Evolutionary conservation across 768 basidiomycete species (phyloP), one percentile per base, ranked within the genome.

Genomic region (Podaxis rugospora): DNA sequence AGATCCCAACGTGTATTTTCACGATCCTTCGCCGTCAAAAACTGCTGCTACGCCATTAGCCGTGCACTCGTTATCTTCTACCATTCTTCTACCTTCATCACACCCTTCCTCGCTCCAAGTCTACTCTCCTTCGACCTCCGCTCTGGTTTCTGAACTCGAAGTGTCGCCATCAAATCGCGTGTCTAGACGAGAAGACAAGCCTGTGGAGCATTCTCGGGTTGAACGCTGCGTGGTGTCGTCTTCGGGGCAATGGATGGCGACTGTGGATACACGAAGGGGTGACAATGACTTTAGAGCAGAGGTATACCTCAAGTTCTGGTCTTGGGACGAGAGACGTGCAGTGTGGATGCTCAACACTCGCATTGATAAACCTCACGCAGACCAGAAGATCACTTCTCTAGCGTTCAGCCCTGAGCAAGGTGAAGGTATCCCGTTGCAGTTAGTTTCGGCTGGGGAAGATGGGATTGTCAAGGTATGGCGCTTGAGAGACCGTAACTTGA

Each of bases 21-120:
- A 69, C 55, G 67, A 68, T 53, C 69, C 74, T 3, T 74, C 76
- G 21, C 70, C 78, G 3, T 80, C 82, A 35, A 77, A 73, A 60
- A 65, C 73, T n/a, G 69, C 69, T 6, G 63, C 74, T 5, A 75
- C 81, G 21, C 95, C 93, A 13, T 82, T 97, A 27, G 88, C 90
- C 5, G 78, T 91, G 46, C 95, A 98, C 71, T 74, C 80, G 2
- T 74, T 76, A 4, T 88, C 93, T 3, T 83, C 87, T 32, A 86
- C 92, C 4, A 77, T 98, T 62, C 81, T 98, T 65, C 80, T 98
- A 14, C 93, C 94, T 0, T 94, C 96, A 2, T 95, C 95, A 0
- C 95, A 99, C 69, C 91, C 94, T 0, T 95, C 95, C 2, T 92
- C 94, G n/a, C 78, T 99, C 42, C 96, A 98, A 76, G 85, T 90